Conservation (phyloP, 2,329 filamentous ascomycete species). For the Colletotrichum graminicola region DNA sequence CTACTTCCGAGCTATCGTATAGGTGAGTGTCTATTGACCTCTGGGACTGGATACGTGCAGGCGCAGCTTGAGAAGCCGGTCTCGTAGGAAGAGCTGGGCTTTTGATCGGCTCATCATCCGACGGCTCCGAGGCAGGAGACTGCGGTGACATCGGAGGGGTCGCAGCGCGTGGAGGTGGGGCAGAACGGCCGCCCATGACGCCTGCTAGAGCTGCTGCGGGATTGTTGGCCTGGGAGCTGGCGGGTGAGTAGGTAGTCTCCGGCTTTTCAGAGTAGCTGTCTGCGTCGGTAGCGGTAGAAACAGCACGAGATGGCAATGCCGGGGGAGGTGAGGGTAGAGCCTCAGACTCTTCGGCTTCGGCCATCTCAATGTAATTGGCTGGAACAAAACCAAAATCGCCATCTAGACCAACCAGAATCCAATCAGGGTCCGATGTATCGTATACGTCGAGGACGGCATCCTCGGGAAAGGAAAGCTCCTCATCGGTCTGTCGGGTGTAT, state of each 20-base stretch:
- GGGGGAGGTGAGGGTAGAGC: conserved; percentile 53
- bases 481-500: conserved; percentile 96
- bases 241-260: conserved; percentile 43
- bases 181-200: conserved; percentile 64
- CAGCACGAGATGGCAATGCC: conserved; percentile 43
- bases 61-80: conserved; percentile 46
- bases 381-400: conserved; percentile 94
- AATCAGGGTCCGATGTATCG: conserved; percentile 92
- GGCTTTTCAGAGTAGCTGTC: conserved; percentile 24
- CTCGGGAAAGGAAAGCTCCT: conserved; percentile 96
- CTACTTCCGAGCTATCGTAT: conserved; percentile 46
- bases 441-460: conserved; percentile 86
- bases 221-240: conserved; percentile 51
- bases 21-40: conserved; percentile 43
- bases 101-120: conserved; percentile 49
- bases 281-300: conserved; percentile 3
- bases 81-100: conserved; percentile 56
- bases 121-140: conserved; percentile 44
- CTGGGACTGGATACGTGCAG: conserved; percentile 45
- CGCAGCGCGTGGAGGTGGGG: conserved; percentile 52
- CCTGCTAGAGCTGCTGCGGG: conserved; percentile 68
- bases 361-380: conserved; percentile 91
- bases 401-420: conserved; percentile 90
- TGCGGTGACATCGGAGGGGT: conserved; percentile 60
- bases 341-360: conserved; percentile 57